Conservation (phyloP, 306 rosid genomes). For the Castanopsis chinensis region DNA sequence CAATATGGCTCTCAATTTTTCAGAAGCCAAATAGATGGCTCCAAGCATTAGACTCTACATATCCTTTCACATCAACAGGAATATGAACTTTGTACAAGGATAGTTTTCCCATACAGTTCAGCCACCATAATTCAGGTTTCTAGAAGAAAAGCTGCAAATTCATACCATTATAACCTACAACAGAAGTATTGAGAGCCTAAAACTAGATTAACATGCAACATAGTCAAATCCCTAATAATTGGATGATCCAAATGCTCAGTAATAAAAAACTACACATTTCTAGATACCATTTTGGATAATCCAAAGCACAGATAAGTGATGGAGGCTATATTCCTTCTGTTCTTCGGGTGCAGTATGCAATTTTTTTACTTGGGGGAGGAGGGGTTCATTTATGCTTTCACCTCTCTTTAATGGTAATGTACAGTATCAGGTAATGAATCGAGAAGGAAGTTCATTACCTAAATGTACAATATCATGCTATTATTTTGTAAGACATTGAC, state of each 20-base stretch:
- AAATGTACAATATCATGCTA: not conserved
- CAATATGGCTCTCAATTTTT: conserved; percentile 80
- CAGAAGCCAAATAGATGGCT: conserved; percentile 84
- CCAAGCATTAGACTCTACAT: conserved; percentile 90
- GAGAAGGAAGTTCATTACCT: not conserved
- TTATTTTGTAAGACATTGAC: not conserved
- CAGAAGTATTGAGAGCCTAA: conserved; percentile 18
- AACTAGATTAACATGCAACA: conserved; percentile 6
- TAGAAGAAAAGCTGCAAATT: conserved; percentile 75
- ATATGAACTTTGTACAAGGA: conserved; percentile 65
- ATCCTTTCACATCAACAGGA: conserved; percentile 66
- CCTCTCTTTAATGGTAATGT: not conserved
- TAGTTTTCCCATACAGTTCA: conserved; percentile 96
- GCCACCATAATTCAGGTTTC: conserved; percentile 98
- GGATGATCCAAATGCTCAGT: conserved; percentile 24
- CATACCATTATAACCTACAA: conserved; percentile 20
- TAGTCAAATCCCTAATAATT: conserved; percentile 16
- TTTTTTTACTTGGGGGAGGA: too few relatives aligned
- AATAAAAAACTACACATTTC: not conserved
- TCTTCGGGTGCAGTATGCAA: not conserved
- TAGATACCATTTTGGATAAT: not conserved
- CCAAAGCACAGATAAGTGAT: not conserved
- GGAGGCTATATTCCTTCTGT: not conserved
- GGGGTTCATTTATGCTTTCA: not conserved
- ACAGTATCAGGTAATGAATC: not conserved